Percentiles rank a stretch among this genome's conserved stretches.
Conservation (phyloP, 2,329 filamentous ascomycete species). For the Rutstroemia sydowiana region DNA sequence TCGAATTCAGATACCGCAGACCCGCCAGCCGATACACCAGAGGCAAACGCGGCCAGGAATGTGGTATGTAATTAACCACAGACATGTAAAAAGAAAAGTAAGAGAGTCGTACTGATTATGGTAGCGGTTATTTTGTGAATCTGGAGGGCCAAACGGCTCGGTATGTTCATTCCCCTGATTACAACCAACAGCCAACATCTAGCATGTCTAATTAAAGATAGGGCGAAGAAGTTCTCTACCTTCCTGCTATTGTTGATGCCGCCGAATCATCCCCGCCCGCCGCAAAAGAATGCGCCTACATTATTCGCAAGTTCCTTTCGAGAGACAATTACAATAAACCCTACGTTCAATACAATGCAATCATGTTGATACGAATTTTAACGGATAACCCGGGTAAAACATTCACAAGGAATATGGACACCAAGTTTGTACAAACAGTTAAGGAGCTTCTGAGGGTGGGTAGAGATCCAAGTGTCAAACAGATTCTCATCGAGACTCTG, state of each 20-base stretch:
- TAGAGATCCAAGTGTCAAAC: conserved; percentile 68
- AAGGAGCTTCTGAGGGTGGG: conserved; percentile 68
- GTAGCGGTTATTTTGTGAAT: conserved; percentile 76
- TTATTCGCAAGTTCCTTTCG: conserved; percentile 76
- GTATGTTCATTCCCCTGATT: conserved; percentile 33
- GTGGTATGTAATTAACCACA: conserved; percentile 46
- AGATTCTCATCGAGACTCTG: conserved; percentile 81
- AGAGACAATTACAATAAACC: conserved; percentile 59
- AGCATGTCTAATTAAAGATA: conserved; percentile 30
- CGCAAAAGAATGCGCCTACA: conserved; percentile 69
- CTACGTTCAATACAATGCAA: conserved; percentile 84
- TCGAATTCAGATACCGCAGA: conserved; percentile 16
- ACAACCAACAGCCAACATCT: background rate
- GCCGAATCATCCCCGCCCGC: conserved; percentile 88
- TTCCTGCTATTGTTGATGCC: conserved; percentile 88
- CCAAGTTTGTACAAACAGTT: conserved; percentile 69
- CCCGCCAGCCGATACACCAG: conserved; percentile 49
- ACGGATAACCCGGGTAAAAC: conserved; percentile 83
- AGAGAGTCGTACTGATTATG: conserved; percentile 13
- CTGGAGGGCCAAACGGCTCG: conserved; percentile 50
- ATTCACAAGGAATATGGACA: conserved; percentile 86
- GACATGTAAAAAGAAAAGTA: conserved; percentile 4
- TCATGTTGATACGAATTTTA: conserved; percentile 92
- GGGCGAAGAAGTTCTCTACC: conserved; percentile 85
- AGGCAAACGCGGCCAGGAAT: conserved; percentile 56